Percentiles rank a stretch among this genome's conserved stretches.
phyloP scores from a whole-genome alignment of 495 filamentous ascomycete genomes.

The Xylaria palmicola region DNA sequence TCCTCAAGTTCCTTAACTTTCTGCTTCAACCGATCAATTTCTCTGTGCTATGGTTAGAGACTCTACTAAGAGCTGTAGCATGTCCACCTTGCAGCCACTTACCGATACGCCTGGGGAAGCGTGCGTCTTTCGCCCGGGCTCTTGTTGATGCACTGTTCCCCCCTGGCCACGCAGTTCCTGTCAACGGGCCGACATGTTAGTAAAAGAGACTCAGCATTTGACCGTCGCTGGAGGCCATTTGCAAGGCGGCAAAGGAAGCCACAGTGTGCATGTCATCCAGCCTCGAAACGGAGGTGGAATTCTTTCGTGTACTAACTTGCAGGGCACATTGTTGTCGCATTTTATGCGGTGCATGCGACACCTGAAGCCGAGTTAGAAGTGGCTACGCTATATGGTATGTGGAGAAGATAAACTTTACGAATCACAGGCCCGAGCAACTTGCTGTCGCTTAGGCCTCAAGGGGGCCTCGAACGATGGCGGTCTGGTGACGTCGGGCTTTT shows the following conservation, averaged over 20 bases:
- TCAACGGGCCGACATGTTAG: conserved; percentile 3
- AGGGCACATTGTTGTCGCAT: conserved; percentile 46
- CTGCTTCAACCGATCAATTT: conserved; percentile 42
- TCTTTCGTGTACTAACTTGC: conserved; percentile 21
- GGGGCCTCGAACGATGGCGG: conserved; percentile 15
- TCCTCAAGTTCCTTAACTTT: conserved; percentile 41
- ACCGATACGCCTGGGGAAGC: conserved; percentile 36
- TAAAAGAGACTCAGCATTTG: background rate
- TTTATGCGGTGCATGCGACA: conserved; percentile 48
- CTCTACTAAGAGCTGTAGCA: background rate
- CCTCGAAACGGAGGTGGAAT: background rate
- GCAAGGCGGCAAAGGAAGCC: background rate
- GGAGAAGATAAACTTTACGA: conserved; percentile 26
- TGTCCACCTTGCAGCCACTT: background rate
- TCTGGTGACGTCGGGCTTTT: background rate
- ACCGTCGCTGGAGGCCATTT: background rate
- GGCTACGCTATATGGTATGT: background rate
- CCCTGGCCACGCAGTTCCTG: conserved; percentile 42
- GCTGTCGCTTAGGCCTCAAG: conserved; percentile 34
- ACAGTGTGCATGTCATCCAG: background rate
- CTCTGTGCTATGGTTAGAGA: conserved; percentile 23
- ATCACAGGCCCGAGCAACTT: conserved; percentile 49
- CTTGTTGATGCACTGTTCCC: conserved; percentile 39
- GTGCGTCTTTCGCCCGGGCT: conserved; percentile 35
- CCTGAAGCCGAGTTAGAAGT: conserved; percentile 11